A percentile compares a stretch with the other conserved stretches of the same genome.
These are phyloP conservation scores for Ramaria sp. DNA, from an alignment of 768 basidiomycete genomes.

Conservation along the genomic window DNA sequence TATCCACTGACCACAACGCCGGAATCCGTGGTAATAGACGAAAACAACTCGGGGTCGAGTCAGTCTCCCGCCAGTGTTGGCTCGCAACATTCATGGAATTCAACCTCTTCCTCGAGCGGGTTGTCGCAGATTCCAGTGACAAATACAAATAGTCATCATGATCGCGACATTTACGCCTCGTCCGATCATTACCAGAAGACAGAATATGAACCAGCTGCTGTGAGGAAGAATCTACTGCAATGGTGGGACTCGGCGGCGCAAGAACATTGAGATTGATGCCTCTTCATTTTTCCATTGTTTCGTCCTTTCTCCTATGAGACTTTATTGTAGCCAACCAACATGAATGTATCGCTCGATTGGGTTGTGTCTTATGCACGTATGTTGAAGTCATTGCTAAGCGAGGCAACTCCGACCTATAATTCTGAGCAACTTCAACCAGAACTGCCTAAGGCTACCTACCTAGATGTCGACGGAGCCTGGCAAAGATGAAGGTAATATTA, in stretches of 20 bases:
- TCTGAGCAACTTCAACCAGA: not conserved
- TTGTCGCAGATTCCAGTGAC: not conserved
- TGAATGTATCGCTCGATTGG: not conserved
- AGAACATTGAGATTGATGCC: not conserved
- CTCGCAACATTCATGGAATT: not conserved
- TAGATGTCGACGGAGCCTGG: not conserved
- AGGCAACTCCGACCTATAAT: not conserved
- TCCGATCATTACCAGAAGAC: not conserved
- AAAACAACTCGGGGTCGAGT: not conserved
- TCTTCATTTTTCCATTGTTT: not conserved
- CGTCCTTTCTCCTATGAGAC: not conserved
- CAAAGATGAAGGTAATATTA: not conserved
- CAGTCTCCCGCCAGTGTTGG: not conserved
- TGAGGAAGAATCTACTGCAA: not conserved
- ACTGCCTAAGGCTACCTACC: not conserved
- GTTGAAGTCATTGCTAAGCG: not conserved
- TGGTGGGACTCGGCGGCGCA: slow-evolving; percentile 4
- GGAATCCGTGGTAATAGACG: not conserved
- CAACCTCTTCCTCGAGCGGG: not conserved
- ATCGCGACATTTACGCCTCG: not conserved
- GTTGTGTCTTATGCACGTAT: not conserved
- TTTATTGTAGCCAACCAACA: not conserved
- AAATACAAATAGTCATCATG: not conserved
- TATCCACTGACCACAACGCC: not conserved
- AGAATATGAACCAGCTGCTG: slow-evolving; percentile 1